These are phyloP conservation scores for Remersonia thermophila DNA, from an alignment of 2,329 filamentous ascomycete species.

Conservation along the genomic window DNA sequence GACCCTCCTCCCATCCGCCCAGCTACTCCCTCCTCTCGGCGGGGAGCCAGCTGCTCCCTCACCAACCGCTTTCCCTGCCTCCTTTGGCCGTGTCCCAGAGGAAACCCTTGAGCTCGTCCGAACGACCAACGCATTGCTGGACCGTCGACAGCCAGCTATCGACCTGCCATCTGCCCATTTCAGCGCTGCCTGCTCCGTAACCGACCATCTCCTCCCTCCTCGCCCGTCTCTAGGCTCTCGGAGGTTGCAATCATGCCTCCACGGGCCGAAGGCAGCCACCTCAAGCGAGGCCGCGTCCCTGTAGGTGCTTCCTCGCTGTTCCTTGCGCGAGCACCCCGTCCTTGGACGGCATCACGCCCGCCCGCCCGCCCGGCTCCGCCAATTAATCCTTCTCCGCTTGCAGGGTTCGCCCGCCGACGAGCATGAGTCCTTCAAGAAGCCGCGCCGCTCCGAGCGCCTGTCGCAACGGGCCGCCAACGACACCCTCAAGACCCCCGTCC, in stretches of 20 bases:
- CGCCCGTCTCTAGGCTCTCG: slow-evolving; percentile 3
- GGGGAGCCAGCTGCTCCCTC: no score
- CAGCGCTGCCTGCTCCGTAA: no score
- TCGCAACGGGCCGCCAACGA: slow-evolving; percentile 31
- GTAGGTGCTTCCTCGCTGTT: slow-evolving; percentile 15
- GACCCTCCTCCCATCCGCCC: no score
- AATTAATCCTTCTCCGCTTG: slow-evolving; percentile 19
- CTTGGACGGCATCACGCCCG: slow-evolving; percentile 16
- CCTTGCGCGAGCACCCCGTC: slow-evolving; percentile 3
- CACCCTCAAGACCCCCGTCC: slow-evolving; percentile 42
- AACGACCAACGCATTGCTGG: no score
- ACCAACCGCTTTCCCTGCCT: no score
- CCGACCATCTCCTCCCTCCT: no score
- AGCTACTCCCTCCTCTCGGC: no score
- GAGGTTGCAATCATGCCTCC: slow-evolving; percentile 25
- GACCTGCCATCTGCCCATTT: no score
- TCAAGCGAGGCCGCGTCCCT: slow-evolving; percentile 63
- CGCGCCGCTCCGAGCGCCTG: slow-evolving; percentile 63
- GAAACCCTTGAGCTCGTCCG: no score
- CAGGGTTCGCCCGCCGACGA: slow-evolving; percentile 56
- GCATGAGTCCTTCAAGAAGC: slow-evolving; percentile 61
- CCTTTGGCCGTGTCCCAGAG: no score
- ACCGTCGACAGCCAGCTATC: no score
- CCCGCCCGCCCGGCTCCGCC: slow-evolving; percentile 14
- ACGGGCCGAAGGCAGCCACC: slow-evolving; percentile 61